Conservation (phyloP, 2,329 filamentous ascomycete genomes). For the Calonectria hongkongensis region DNA sequence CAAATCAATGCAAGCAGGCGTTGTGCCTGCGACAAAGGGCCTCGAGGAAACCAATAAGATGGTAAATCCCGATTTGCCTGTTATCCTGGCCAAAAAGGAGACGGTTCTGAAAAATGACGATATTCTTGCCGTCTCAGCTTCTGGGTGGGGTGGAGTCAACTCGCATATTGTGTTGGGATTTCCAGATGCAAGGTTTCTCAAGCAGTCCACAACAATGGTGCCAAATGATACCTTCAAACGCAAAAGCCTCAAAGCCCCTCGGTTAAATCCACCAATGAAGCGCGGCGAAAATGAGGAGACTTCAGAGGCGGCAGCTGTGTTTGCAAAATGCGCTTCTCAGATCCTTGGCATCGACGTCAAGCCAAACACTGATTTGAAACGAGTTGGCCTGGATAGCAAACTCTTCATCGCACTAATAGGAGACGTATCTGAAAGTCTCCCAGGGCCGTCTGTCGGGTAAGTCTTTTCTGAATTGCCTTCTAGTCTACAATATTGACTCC, state of each 20-base stretch:
- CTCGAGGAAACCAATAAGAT: not conserved
- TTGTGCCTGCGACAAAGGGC: not conserved
- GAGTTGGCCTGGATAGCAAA: not conserved
- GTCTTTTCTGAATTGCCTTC: not conserved
- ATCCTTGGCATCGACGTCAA: not conserved
- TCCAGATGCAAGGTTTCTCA: not conserved
- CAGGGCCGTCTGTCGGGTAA: not conserved
- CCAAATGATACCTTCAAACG: not conserved
- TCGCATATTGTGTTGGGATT: not conserved
- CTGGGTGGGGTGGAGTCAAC: not conserved
- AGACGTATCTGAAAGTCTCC: not conserved
- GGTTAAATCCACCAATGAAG: not conserved
- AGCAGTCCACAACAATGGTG: not conserved
- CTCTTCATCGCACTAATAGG: not conserved
- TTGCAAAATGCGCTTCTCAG: not conserved
- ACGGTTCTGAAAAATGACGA: not conserved
- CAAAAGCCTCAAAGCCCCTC: not conserved
- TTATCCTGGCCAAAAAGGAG: not conserved
- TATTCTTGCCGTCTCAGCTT: not conserved
- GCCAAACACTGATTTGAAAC: not conserved
- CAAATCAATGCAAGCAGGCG: constrained; percentile 13
- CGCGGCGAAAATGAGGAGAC: not conserved
- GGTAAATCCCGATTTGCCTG: not conserved
- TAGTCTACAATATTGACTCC: not conserved
- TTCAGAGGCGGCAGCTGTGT: not conserved